Percentiles rank a stretch among this genome's conserved stretches.
Conservation (phyloP, 208 protist genomes). For the Acanthamoeba culbertsoni region DNA sequence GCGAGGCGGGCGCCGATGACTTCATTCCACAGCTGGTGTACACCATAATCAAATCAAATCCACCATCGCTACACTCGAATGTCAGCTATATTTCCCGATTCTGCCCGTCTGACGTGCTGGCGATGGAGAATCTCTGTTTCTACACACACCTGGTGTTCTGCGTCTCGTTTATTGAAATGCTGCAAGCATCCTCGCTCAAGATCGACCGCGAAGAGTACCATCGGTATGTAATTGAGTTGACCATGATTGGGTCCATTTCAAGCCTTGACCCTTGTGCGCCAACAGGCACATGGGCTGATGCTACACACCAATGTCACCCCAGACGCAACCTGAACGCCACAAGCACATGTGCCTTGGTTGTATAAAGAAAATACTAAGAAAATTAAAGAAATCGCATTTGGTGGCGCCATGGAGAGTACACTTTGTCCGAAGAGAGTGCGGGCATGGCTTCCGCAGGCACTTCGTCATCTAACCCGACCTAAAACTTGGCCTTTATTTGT, state of each 20-base stretch:
- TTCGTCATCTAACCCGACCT: background rate
- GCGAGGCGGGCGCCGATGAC: constrained; percentile 49
- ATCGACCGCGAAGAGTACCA: constrained; percentile 32
- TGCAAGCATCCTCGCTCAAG: constrained; percentile 44
- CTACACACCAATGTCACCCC: background rate
- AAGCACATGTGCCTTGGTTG: no score
- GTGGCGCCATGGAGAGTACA: no score
- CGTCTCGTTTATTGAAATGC: constrained; percentile 55
- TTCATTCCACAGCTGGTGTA: constrained; percentile 55
- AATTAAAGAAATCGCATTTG: background rate
- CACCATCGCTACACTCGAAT: constrained; percentile 40
- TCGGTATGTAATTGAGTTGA: background rate
- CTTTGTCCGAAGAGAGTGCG: background rate
- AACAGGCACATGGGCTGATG: background rate
- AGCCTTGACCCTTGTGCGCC: background rate
- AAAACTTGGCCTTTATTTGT: background rate
- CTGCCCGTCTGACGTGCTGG: constrained; percentile 28
- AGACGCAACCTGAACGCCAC: no score
- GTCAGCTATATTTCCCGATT: constrained; percentile 53
- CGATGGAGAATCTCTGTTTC: constrained; percentile 57
- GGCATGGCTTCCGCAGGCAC: background rate
- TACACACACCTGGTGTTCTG: constrained; percentile 55
- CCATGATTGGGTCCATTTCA: background rate
- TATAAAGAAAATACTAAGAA: background rate
- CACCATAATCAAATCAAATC: constrained; percentile 18